phyloP scores from a whole-genome alignment of 345 rosid genomes.

The Salix exigua region DNA sequence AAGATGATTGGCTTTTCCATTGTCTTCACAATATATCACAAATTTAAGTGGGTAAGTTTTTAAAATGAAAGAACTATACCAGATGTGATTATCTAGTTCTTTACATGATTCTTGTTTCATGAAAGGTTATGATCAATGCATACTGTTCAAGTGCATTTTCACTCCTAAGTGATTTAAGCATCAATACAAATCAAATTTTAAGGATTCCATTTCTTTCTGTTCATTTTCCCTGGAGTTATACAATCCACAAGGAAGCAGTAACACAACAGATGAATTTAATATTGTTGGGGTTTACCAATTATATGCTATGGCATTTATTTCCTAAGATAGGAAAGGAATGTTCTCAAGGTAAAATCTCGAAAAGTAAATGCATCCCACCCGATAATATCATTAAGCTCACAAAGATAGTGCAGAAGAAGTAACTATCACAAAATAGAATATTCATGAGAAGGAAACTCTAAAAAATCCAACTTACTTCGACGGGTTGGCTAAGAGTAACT shows the following conservation, averaged over 20 bases:
- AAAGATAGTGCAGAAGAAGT: neutral
- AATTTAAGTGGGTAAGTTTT: neutral
- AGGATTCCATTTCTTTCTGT: too few species aligned
- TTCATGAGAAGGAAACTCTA: neutral
- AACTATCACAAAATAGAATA: neutral
- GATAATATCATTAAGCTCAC: neutral
- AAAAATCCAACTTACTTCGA: constrained; percentile 12
- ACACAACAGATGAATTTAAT: too few species aligned
- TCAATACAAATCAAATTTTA: too few species aligned
- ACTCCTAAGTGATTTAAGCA: neutral
- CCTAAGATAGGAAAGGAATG: too few species aligned
- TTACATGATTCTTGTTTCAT: neutral
- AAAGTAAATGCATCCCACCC: neutral
- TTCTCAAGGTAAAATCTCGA: neutral
- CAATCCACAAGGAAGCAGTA: too few species aligned
- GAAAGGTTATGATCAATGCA: neutral
- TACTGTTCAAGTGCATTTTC: neutral
- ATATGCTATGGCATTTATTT: too few species aligned
- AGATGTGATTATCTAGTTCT: neutral
- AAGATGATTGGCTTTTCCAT: neutral
- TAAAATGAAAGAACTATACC: neutral
- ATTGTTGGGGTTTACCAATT: too few species aligned
- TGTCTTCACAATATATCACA: neutral
- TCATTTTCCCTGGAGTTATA: too few species aligned
- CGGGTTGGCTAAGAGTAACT: neutral